Conservation (phyloP, 257 asterid genomes). For the Primulina tabacum region DNA sequence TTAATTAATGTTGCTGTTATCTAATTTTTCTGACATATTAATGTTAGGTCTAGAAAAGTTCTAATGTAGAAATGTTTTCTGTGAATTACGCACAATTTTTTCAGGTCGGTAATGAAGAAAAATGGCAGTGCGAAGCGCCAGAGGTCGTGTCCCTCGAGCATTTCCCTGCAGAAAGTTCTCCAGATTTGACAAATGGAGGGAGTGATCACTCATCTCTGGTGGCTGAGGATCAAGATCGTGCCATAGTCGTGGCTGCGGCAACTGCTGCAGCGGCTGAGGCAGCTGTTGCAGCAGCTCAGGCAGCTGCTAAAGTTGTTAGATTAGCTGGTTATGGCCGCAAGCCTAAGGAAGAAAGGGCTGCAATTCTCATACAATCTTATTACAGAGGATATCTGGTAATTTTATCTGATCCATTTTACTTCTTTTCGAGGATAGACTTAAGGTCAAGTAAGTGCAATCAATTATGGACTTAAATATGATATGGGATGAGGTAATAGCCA, state of each 20-base stretch:
- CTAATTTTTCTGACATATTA: not conserved
- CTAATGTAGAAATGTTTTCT: not conserved
- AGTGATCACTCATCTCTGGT: constrained; percentile 38
- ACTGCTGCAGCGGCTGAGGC: constrained; percentile 42
- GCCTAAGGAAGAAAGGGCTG: constrained; percentile 25
- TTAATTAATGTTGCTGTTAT: not conserved
- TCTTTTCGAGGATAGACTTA: too few relatives aligned
- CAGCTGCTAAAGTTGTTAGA: constrained; percentile 31
- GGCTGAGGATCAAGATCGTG: constrained; percentile 31
- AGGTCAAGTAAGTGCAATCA: too few relatives aligned
- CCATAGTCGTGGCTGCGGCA: constrained; percentile 34
- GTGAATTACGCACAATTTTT: constrained; percentile 18
- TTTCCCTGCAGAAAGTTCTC: constrained; percentile 78
- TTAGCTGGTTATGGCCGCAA: constrained; percentile 25
- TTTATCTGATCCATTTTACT: not conserved
- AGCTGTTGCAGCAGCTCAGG: constrained; percentile 35
- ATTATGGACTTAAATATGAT: too few relatives aligned
- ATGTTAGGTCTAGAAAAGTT: not conserved
- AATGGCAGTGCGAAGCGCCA: constrained; percentile 70
- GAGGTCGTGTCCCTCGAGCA: constrained; percentile 85
- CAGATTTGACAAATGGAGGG: constrained; percentile 54
- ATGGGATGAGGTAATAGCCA: too few relatives aligned
- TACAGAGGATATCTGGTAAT: constrained; percentile 49
- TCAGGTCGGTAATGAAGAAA: constrained; percentile 61
- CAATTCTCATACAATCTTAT: constrained; percentile 37